Base-by-base conservation (phyloP, 768 basidiomycete genomes). In the Wakefieldia striispora region DNA sequence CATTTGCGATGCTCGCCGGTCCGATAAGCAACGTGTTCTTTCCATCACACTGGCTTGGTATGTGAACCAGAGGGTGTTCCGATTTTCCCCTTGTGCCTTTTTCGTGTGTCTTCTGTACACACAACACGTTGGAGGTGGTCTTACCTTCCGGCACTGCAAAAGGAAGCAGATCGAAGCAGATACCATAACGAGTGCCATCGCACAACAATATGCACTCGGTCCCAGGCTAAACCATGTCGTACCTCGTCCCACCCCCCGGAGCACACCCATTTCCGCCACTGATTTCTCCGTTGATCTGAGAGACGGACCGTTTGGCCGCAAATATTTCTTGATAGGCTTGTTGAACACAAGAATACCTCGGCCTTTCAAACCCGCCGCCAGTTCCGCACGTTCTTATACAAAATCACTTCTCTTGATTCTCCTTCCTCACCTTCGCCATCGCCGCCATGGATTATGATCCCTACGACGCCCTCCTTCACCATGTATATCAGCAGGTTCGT, bases 391-490 rank as follows among this genome's bases (percentile, higher is more conserved):
- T 31, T 53, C 31, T 63, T 56, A 57, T 58, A 60, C 43, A 41
- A 33, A 33, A 26, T 23, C 1, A 20, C 49, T 40, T 52, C 3
- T 7, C 13, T 35, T 21, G 1, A 26, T 45, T 34, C 50, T 31
- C 34, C 23, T 40, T 19, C n/a, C 21, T 10, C 38, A 9, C 40
- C 20, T 44, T 39, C 38, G 29, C 47, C 34, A 53, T 58, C 52
- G 43, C 47, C 20, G 11, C 54, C 54, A 87, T 87, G 77, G 86
- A 88, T 67, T 91, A 89, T 69, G 87, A 89, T 66, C 80, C 82
- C 40, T 88, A 81, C 62, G 86, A 90, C 64, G 88, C 88, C 40
- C 77, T 91, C 50, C 75, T 89, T 24, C 88, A 90, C 61, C 85
- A 84, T 64, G 80, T 91, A 41, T 90, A 88, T 72, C 83, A 79